Conservation (phyloP, 1,284 basidiomycete genomes). For the Neotropicomus parvogracilis region DNA sequence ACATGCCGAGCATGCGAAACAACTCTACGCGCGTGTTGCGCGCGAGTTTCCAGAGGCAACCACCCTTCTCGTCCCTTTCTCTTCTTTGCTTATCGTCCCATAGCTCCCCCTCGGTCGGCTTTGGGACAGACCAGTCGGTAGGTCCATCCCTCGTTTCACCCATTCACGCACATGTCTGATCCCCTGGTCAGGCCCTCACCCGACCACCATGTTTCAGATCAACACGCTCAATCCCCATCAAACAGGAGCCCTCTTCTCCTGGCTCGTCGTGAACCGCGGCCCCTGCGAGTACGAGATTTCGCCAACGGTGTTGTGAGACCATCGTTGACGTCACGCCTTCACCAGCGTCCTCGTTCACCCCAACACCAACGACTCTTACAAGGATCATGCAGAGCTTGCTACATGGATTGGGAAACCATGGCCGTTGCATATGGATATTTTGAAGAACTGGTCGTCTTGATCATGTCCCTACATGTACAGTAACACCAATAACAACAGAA, state of each 20-base stretch:
- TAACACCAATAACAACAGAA: too few relatives aligned
- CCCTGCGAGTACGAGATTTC: slow-evolving; percentile 33
- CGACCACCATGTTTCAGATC: slow-evolving; percentile 43
- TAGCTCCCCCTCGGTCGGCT: slow-evolving; percentile 63
- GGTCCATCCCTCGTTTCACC: slow-evolving; percentile 9
- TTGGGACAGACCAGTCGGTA: slow-evolving; percentile 63
- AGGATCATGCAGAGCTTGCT: slow-evolving; percentile 61
- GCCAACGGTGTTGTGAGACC: background rate
- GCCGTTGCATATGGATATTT: slow-evolving; percentile 47
- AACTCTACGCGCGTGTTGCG: slow-evolving; percentile 60
- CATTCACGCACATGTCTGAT: background rate
- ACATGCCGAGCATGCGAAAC: slow-evolving; percentile 54
- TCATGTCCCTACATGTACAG: too few relatives aligned
- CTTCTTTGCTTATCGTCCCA: background rate
- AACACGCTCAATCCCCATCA: slow-evolving; percentile 38
- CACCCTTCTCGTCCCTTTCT: background rate
- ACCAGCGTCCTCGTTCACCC: slow-evolving; percentile 68
- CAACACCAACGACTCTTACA: slow-evolving; percentile 57
- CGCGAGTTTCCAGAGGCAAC: slow-evolving; percentile 69
- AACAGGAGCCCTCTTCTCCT: slow-evolving; percentile 40
- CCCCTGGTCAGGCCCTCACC: slow-evolving; percentile 33
- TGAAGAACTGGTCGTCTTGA: slow-evolving; percentile 14
- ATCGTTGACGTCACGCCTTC: slow-evolving; percentile 3
- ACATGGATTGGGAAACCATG: slow-evolving; percentile 69
- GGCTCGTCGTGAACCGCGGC: slow-evolving; percentile 41